These are phyloP conservation scores for Geopyxis carbonaria DNA, from an alignment of 495 filamentous ascomycete genomes.

Conservation along the genomic window DNA sequence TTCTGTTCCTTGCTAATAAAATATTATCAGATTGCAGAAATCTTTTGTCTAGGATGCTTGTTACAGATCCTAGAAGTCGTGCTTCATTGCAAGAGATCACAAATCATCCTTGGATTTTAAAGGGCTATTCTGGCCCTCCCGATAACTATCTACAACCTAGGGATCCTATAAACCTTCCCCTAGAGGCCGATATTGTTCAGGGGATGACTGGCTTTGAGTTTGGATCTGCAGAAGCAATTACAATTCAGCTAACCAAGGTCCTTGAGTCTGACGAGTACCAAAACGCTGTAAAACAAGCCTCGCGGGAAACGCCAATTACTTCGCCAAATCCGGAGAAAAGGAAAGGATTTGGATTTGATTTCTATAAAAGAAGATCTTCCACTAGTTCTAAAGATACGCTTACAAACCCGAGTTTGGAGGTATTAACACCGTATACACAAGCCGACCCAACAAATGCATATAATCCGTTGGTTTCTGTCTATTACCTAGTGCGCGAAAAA, in stretches of 20 bases:
- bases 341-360: constrained; percentile 78
- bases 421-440: constrained; percentile 52
- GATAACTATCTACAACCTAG: constrained; percentile 78
- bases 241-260: constrained; percentile 58
- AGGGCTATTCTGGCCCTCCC: constrained; percentile 68
- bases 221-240: constrained; percentile 67
- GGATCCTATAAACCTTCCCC: constrained; percentile 67
- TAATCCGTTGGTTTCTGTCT: constrained; percentile 81
- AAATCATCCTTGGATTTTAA: constrained; percentile 93
- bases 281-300: constrained; percentile 46
- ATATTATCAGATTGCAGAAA: constrained; percentile 64
- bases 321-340: constrained; percentile 62
- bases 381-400: constrained; percentile 74
- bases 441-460: constrained; percentile 81
- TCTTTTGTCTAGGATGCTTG: constrained; percentile 89
- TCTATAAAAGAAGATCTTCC: constrained; percentile 90
- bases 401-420: constrained; percentile 69
- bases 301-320: constrained; percentile 45
- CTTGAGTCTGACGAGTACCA: constrained; percentile 88
- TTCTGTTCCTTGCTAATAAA: constrained; percentile 7
- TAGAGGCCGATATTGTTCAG: constrained; percentile 66
- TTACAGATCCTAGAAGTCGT: constrained; percentile 78
- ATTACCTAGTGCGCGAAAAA: constrained; percentile 92
- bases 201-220: constrained; percentile 99
- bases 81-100: constrained; percentile 83